Percentiles rank a stretch among this genome's conserved stretches.
These are phyloP conservation scores for Fraxinus pennsylvanica DNA, from an alignment of 257 asterid genomes.

Conservation along the genomic window DNA sequence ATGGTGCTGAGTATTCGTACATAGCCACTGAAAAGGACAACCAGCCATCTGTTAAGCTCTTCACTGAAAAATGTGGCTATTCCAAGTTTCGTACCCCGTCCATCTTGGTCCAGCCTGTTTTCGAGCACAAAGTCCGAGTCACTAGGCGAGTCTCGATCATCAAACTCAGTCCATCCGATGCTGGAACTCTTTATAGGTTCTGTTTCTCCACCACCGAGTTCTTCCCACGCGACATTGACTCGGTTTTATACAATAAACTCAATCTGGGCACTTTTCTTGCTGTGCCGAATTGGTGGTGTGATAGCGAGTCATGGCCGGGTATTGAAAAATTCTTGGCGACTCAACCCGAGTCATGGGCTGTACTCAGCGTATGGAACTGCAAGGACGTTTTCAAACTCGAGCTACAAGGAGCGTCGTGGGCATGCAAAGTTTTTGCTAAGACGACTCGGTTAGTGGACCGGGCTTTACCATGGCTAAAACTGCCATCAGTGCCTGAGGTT, in stretches of 20 bases:
- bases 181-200: slow-evolving; percentile 65
- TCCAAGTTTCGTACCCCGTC: slow-evolving; percentile 74
- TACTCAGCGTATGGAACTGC: slow-evolving; percentile 83
- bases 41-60: slow-evolving; percentile 66
- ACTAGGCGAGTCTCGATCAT: slow-evolving; percentile 40
- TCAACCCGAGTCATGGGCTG: slow-evolving; percentile 85
- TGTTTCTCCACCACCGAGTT: slow-evolving; percentile 71
- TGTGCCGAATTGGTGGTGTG: slow-evolving; percentile 39
- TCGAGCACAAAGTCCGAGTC: slow-evolving; percentile 55
- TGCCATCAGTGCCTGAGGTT: slow-evolving; percentile 76
- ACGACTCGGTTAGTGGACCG: slow-evolving; percentile 71
- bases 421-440: slow-evolving; percentile 44
- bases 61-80: slow-evolving; percentile 75
- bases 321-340: slow-evolving; percentile 37
- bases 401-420: slow-evolving; percentile 81
- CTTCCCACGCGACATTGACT: slow-evolving; percentile 83
- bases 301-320: slow-evolving; percentile 58
- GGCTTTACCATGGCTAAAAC: slow-evolving; percentile 63
- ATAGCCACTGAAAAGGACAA: slow-evolving; percentile 91
- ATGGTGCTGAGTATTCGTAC: slow-evolving; percentile 79
- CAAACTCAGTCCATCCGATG: slow-evolving; percentile 53
- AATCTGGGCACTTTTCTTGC: slow-evolving; percentile 80
- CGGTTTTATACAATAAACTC: slow-evolving; percentile 54
- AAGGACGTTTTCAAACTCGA: slow-evolving; percentile 70
- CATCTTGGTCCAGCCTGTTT: slow-evolving; percentile 76